A percentile compares a stretch with the other conserved stretches of the same genome.
Conservation (phyloP, 2,329 filamentous ascomycete genomes). For the Alternaria tenuissima region DNA sequence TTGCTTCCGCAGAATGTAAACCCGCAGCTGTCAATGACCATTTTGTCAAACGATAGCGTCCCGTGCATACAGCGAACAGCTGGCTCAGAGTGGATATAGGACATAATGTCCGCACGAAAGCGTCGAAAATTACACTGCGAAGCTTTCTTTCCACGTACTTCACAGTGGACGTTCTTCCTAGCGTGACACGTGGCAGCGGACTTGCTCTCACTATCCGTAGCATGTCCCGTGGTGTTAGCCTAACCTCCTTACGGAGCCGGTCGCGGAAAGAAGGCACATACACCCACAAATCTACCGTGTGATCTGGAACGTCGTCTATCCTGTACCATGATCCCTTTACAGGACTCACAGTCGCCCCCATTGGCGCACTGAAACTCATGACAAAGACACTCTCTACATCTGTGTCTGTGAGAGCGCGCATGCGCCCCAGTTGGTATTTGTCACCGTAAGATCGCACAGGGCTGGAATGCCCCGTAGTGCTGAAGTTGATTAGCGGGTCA, state of each 20-base stretch:
- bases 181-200: neutral
- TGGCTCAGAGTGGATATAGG: neutral
- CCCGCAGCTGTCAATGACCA: constrained; percentile 3
- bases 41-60: constrained; percentile 1
- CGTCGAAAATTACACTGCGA: neutral
- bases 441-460: neutral
- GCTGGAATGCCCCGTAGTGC: constrained; percentile 1
- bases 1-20: neutral
- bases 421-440: constrained; percentile 6
- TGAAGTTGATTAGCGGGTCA: neutral
- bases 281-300: neutral
- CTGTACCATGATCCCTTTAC: neutral
- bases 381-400: constrained; percentile 1
- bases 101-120: neutral
- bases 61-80: neutral
- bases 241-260: constrained; percentile 1
- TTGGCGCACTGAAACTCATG: constrained; percentile 7
- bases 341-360: neutral
- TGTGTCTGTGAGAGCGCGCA: neutral
- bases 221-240: neutral
- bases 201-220: neutral
- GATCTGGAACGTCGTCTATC: too few species aligned
- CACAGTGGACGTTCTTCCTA: neutral
- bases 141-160: neutral
- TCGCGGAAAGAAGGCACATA: constrained; percentile 11